A percentile compares a stretch with the other conserved stretches of the same genome.
phyloP scores from a whole-genome alignment of 148 eudicot genomes.

The Persicaria tinctoria region DNA sequence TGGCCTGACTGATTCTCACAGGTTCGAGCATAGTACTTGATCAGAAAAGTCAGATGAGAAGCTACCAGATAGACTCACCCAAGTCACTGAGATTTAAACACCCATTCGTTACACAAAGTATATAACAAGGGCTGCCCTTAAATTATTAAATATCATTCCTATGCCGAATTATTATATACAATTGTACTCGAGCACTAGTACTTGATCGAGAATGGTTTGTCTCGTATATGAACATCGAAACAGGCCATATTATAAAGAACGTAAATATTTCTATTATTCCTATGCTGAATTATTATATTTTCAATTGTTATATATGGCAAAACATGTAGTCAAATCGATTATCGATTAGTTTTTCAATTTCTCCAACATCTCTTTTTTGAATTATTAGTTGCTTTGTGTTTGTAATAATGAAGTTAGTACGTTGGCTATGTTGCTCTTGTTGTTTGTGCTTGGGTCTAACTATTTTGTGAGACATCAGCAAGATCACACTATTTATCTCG shows the following conservation, averaged over 20 bases:
- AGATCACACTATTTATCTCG: neutral
- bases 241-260: neutral
- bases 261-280: neutral
- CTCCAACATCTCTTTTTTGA: neutral
- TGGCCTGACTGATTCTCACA: no score
- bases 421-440: neutral
- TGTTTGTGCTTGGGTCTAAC: neutral
- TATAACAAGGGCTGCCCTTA: no score
- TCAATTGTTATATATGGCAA: neutral
- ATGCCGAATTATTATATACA: no score
- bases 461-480: neutral
- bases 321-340: neutral
- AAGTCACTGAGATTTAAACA: no score
- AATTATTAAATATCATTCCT: no score
- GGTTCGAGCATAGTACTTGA: no score
- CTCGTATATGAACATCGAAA: no score
- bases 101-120: no score
- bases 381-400: neutral
- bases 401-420: neutral
- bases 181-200: no score
- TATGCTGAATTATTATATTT: neutral
- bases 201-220: no score
- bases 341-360: neutral
- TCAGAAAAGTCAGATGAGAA: no score
- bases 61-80: no score